Base-by-base conservation (phyloP, 768 basidiomycete species). In the Cyathus striatus region DNA sequence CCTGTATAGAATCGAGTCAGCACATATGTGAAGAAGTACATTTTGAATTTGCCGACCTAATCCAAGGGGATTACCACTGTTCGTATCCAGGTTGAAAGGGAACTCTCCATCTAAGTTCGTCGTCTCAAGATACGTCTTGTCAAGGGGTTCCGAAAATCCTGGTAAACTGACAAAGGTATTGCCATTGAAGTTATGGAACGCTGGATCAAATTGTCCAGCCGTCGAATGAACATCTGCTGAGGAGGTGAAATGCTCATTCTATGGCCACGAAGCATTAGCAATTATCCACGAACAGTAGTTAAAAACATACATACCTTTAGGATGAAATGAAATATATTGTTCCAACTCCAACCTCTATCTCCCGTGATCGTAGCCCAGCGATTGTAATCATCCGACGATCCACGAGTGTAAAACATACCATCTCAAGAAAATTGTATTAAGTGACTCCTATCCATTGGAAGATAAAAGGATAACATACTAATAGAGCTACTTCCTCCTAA, bases 381-480 rank as follows among this genome's bases (percentile, higher is more conserved):
- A 45, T 81, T 72, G 42, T 69, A 82, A 48, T 81, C 79, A 13
- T 64, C 62, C 3, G 39, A 42, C 3, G 61, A 55, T 3, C 68
- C 68, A 2, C 61, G 52, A 2, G 56, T 63, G 32, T 58, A 64
- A 2, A 49, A 48, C 53, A 59, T 50, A 2, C 39, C 50, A 43
- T 61, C 59, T 60, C n/a, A n/a, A n/a, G n/a, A n/a, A n/a, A n/a
- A n/a, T n/a, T n/a, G n/a, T n/a, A n/a, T n/a, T n/a, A n/a, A n/a
- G n/a, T n/a, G n/a, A n/a, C n/a, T n/a, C n/a, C n/a, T n/a, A n/a
- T n/a, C n/a, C n/a, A n/a, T n/a, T n/a, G n/a, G n/a, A n/a, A n/a
- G n/a, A n/a, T n/a, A n/a, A n/a, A n/a, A n/a, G n/a, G n/a, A n/a
- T n/a, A n/a, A n/a, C n/a, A n/a, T n/a, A n/a, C n/a, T n/a, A n/a